Conservation (phyloP, 371 early-diverging fungal genomes). For the Catenaria anguillulae region DNA sequence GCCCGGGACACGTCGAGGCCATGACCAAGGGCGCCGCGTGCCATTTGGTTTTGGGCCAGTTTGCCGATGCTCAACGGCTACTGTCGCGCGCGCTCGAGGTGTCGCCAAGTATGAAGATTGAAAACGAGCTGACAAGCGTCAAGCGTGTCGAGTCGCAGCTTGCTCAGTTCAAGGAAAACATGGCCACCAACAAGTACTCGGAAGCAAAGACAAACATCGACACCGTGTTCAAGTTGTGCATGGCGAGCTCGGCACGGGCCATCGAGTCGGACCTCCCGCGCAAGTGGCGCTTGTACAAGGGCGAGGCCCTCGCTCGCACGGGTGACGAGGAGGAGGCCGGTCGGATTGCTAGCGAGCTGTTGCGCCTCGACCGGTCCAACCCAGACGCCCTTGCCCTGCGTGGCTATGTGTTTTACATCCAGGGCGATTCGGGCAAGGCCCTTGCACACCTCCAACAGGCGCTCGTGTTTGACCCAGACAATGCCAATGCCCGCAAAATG, state of each 20-base stretch:
- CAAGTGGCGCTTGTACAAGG: conserved; percentile 53
- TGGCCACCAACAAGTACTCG: background rate
- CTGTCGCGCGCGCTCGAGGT: background rate
- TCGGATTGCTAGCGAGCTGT: conserved; percentile 38
- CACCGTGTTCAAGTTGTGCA: conserved; percentile 11
- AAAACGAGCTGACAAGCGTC: too few relatives aligned
- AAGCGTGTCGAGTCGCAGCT: background rate
- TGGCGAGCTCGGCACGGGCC: conserved; percentile 15
- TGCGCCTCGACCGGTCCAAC: conserved; percentile 47
- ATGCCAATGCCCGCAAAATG: conserved; percentile 45
- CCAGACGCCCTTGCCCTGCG: conserved; percentile 57
- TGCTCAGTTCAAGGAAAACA: background rate
- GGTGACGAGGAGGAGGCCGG: conserved; percentile 53
- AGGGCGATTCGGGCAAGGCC: conserved; percentile 48
- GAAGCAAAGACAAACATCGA: conserved; percentile 31
- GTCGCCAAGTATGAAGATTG: background rate
- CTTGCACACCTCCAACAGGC: conserved; percentile 47
- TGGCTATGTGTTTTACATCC: conserved; percentile 55
- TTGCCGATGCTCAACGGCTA: conserved; percentile 28
- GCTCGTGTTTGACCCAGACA: conserved; percentile 64
- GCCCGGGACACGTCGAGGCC: conserved; percentile 47
- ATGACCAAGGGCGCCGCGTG: background rate
- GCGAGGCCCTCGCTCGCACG: conserved; percentile 51
- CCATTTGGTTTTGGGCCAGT: background rate
- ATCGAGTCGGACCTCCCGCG: conserved; percentile 38